Evolutionary conservation across 176 grass and related monocot species (phyloP).

Genomic region (Avena sativa): DNA sequence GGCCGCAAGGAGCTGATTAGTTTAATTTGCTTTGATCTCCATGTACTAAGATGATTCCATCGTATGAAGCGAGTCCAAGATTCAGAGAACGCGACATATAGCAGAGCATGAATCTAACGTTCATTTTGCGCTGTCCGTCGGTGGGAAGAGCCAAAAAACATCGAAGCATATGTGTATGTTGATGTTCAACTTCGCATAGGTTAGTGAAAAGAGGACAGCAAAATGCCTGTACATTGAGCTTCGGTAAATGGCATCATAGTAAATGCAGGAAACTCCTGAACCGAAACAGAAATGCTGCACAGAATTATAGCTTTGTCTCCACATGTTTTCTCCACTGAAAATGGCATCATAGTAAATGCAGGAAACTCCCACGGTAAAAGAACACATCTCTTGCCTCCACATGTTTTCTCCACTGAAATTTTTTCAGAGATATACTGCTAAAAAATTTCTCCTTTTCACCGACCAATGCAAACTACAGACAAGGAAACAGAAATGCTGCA

Average conservation of each 20-base stretch:
- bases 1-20: not conserved
- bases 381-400: not conserved
- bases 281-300: no score
- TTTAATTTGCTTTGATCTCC: not conserved
- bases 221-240: not conserved
- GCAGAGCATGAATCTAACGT: not conserved
- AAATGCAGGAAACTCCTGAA: not conserved
- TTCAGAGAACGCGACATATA: not conserved
- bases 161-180: not conserved
- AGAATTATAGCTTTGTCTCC: no score
- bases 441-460: not conserved
- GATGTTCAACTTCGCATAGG: not conserved
- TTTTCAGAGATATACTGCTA: no score
- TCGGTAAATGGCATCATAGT: not conserved
- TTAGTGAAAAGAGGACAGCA: not conserved
- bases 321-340: not conserved
- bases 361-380: not conserved
- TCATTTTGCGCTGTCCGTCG: not conserved
- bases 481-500: not conserved
- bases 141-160: not conserved
- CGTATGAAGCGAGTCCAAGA: not conserved
- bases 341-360: not conserved
- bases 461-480: not conserved
- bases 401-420: not conserved
- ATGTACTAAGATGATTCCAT: not conserved